phyloP scores from a whole-genome alignment of 352 stramenopile genomes.

The Phytophthora multivora region DNA sequence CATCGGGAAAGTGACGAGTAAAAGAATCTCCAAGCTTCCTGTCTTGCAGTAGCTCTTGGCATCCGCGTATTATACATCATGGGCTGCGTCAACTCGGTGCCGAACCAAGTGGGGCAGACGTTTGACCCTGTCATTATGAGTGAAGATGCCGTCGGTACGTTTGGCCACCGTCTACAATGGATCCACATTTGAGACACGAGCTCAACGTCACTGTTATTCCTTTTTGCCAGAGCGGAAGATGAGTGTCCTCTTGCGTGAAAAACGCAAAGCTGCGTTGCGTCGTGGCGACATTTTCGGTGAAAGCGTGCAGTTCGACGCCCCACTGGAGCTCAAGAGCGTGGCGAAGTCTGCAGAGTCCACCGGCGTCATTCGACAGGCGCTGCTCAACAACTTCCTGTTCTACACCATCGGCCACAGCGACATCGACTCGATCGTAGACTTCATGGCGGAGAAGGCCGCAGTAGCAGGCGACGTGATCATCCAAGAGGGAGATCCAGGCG shows the following conservation, averaged over 20 bases:
- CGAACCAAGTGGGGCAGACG: slow-evolving; percentile 43
- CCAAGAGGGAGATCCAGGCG: slow-evolving; percentile 64
- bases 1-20: slow-evolving; percentile 9
- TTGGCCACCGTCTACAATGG: not conserved
- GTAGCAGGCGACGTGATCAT: slow-evolving; percentile 55
- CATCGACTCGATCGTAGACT: slow-evolving; percentile 55
- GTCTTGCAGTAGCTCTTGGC: slow-evolving; percentile 1
- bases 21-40: not conserved
- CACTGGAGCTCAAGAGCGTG: slow-evolving; percentile 41
- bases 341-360: slow-evolving; percentile 52
- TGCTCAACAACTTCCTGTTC: slow-evolving; percentile 74
- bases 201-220: not conserved
- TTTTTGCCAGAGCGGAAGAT: slow-evolving; percentile 47
- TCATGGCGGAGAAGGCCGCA: slow-evolving; percentile 57
- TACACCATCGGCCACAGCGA: slow-evolving; percentile 59
- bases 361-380: slow-evolving; percentile 56
- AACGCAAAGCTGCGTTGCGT: slow-evolving; percentile 56
- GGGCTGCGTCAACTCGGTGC: slow-evolving; percentile 71
- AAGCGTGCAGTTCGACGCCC: slow-evolving; percentile 63
- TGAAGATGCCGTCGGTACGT: slow-evolving; percentile 36
- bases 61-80: slow-evolving; percentile 36
- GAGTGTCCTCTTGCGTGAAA: slow-evolving; percentile 70
- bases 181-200: not conserved
- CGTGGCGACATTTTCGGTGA: slow-evolving; percentile 78
- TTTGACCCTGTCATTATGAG: slow-evolving; percentile 51